Conservation (phyloP, 2,329 filamentous ascomycete genomes). For the Coniochaeta sp. region DNA sequence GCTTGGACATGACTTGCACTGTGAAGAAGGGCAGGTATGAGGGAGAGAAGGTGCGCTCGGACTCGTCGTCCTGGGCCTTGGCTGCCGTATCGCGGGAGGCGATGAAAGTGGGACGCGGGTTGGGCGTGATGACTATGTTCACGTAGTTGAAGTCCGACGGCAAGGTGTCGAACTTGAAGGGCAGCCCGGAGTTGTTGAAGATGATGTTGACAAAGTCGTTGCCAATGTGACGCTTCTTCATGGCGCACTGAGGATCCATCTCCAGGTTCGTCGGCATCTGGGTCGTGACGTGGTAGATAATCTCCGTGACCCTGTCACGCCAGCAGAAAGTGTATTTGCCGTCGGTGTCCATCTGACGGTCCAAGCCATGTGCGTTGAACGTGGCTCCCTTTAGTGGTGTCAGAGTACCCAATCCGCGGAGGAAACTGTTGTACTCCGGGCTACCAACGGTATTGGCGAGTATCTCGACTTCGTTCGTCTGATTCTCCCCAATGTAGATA, state of each 20-base stretch:
- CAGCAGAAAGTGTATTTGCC: slow-evolving; percentile 88
- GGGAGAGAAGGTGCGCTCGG: slow-evolving; percentile 6
- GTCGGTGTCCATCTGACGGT: slow-evolving; percentile 69
- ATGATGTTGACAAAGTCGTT: slow-evolving; percentile 98
- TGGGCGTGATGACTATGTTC: slow-evolving; percentile 90
- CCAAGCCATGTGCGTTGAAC: slow-evolving; percentile 90
- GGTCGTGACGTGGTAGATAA: slow-evolving; percentile 91
- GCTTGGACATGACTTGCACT: slow-evolving; percentile 82
- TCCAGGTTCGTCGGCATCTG: slow-evolving; percentile 91
- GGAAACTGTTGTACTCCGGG: slow-evolving; percentile 78
- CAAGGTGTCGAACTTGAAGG: slow-evolving; percentile 86
- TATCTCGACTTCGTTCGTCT: slow-evolving; percentile 76
- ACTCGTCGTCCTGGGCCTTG: slow-evolving; percentile 16
- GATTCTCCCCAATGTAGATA: slow-evolving; percentile 84
- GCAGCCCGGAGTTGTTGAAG: slow-evolving; percentile 90
- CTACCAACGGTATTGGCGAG: slow-evolving; percentile 82
- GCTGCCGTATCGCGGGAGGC: slow-evolving; percentile 45
- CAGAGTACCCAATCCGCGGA: slow-evolving; percentile 74
- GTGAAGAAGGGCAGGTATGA: slow-evolving; percentile 59
- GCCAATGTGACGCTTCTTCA: slow-evolving; percentile 92
- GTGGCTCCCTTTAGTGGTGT: slow-evolving; percentile 73
- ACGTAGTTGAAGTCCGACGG: slow-evolving; percentile 95
- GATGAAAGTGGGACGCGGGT: slow-evolving; percentile 70
- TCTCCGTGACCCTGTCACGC: slow-evolving; percentile 90
- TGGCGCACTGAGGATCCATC: slow-evolving; percentile 65